A percentile compares a stretch with the other conserved stretches of the same genome.
phyloP scores from a whole-genome alignment of 2,329 filamentous ascomycete genomes.

The Amauroascus verrucosus region DNA sequence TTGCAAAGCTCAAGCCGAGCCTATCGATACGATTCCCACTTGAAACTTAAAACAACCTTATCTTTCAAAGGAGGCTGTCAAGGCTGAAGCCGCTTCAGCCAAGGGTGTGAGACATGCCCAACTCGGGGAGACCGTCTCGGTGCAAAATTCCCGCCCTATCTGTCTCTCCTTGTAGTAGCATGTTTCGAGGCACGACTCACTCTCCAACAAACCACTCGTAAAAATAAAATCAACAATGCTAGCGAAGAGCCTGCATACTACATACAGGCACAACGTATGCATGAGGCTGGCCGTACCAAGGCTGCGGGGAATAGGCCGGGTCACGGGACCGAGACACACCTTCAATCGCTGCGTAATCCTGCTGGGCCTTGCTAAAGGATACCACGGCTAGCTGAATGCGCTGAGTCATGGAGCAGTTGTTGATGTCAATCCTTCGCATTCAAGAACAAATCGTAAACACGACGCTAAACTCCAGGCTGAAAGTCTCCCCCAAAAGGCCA shows the following conservation, averaged over 20 bases:
- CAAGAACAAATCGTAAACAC: slow-evolving; percentile 3
- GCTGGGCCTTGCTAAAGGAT: not conserved
- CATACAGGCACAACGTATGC: not conserved
- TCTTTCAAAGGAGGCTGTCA: too few relatives aligned
- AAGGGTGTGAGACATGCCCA: too few relatives aligned
- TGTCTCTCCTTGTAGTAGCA: too few relatives aligned
- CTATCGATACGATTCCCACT: too few relatives aligned
- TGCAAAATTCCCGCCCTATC: too few relatives aligned
- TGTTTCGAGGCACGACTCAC: too few relatives aligned
- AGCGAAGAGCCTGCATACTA: not conserved
- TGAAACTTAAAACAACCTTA: too few relatives aligned
- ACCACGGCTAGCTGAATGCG: not conserved
- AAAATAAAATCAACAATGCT: not conserved
- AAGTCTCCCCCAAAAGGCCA: not conserved
- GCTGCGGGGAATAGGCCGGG: not conserved
- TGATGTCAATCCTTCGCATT: slow-evolving; percentile 2
- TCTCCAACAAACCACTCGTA: too few relatives aligned
- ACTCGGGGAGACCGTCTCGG: too few relatives aligned
- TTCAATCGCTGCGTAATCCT: not conserved
- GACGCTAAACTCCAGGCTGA: slow-evolving; percentile 5
- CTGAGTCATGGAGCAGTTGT: not conserved
- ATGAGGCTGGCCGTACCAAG: not conserved
- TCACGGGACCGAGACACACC: not conserved
- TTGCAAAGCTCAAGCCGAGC: too few relatives aligned
- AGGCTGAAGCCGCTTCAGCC: too few relatives aligned